Evolutionary conservation across 306 rosid genomes (phyloP).

Genomic region (Macrotyloma uniflorum): DNA sequence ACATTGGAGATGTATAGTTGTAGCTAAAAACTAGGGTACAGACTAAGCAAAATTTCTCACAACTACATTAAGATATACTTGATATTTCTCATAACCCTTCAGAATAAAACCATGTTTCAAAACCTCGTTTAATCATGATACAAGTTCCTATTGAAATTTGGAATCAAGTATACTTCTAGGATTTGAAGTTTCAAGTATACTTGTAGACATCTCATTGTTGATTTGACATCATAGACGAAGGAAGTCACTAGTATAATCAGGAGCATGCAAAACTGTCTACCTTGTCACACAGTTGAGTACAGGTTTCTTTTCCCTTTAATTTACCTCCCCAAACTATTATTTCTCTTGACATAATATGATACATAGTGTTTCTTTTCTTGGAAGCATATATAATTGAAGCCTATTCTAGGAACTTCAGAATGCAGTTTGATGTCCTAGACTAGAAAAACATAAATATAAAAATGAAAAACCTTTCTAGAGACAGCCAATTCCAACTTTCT

Average conservation of each 20-base stretch:
- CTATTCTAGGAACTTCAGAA: constrained; percentile 42
- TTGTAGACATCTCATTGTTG: constrained; percentile 22
- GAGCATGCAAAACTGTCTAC: neutral
- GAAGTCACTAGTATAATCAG: constrained; percentile 17
- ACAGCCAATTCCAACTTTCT: constrained; percentile 38
- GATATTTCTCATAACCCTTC: neutral
- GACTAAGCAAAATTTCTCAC: neutral
- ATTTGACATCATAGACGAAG: constrained; percentile 38
- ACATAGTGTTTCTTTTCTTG: neutral
- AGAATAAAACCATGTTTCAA: constrained; percentile 9
- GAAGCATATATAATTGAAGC: constrained; percentile 35
- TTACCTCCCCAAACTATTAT: neutral
- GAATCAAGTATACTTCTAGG: constrained; percentile 14
- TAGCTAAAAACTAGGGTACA: neutral
- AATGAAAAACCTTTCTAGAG: constrained; percentile 30
- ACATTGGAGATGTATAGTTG: neutral
- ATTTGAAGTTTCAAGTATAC: neutral
- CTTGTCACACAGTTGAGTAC: neutral
- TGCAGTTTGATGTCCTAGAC: constrained; percentile 25
- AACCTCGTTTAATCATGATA: constrained; percentile 12
- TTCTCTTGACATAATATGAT: neutral
- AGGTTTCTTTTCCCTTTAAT: neutral
- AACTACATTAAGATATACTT: neutral
- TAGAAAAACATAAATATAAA: constrained; percentile 39
- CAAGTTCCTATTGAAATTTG: constrained; percentile 5